Conservation (phyloP, 768 basidiomycete genomes). For the Pleurotus sapidus region DNA sequence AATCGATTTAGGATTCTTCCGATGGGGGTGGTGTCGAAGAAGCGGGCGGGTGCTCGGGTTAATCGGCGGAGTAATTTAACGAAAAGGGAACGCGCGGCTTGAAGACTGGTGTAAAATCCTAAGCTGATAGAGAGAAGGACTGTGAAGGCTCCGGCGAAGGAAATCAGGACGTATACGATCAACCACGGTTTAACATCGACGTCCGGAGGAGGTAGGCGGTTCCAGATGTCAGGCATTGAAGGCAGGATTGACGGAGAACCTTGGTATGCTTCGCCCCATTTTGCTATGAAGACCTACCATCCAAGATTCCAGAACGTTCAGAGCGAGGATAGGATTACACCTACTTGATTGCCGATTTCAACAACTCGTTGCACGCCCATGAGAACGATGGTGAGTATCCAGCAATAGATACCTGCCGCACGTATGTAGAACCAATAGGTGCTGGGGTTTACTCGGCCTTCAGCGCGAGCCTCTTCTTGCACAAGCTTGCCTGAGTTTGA, state of each 20-base stretch:
- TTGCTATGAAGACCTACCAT: slow-evolving; percentile 58
- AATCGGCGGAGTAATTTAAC: slow-evolving; percentile 48
- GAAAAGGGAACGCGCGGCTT: slow-evolving; percentile 64
- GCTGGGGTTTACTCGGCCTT: slow-evolving; percentile 55
- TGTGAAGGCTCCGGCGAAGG: slow-evolving; percentile 51
- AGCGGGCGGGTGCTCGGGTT: slow-evolving; percentile 61
- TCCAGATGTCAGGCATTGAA: slow-evolving; percentile 37
- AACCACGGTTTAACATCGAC: slow-evolving; percentile 65
- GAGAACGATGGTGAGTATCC: slow-evolving; percentile 50
- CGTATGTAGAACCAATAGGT: slow-evolving; percentile 65
- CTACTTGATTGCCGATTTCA: slow-evolving; percentile 57
- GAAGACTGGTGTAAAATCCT: slow-evolving; percentile 68
- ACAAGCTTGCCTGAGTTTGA: slow-evolving; percentile 48
- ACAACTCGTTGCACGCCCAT: slow-evolving; percentile 54
- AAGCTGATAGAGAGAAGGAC: slow-evolving; percentile 54
- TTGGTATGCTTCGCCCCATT: slow-evolving; percentile 69
- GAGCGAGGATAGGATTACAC: slow-evolving; percentile 4
- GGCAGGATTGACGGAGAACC: slow-evolving; percentile 18
- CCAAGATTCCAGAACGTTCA: not conserved
- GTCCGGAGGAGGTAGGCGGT: slow-evolving; percentile 54
- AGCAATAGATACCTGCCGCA: slow-evolving; percentile 55
- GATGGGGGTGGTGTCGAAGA: slow-evolving; percentile 73
- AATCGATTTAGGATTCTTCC: slow-evolving; percentile 81
- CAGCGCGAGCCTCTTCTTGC: slow-evolving; percentile 61
- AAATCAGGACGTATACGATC: slow-evolving; percentile 60